Evolutionary conservation across 2,329 filamentous ascomycete genomes (phyloP).

Genomic region (Parascedosporium putredinis): DNA sequence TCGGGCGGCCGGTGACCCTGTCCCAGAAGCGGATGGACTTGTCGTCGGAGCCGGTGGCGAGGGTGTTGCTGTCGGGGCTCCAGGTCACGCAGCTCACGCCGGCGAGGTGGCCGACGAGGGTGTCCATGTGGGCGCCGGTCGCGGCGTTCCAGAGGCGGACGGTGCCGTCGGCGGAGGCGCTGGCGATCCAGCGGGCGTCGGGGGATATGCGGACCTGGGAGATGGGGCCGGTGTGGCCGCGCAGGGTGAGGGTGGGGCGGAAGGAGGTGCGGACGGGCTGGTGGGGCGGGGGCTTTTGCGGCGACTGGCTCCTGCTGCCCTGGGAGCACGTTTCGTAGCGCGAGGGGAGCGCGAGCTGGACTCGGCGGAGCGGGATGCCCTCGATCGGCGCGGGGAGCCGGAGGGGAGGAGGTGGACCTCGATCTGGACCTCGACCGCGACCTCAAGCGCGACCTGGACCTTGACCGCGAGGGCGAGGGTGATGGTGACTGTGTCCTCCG

Average conservation of each 20-base stretch:
- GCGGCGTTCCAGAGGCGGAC: conserved; percentile 82
- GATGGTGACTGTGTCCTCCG: neutral
- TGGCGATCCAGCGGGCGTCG: conserved; percentile 81
- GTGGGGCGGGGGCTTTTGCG: conserved; percentile 22
- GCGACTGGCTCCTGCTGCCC: conserved; percentile 22
- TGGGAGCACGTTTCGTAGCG: conserved; percentile 13
- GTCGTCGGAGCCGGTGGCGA: conserved; percentile 90
- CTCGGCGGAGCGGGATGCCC: conserved; percentile 20
- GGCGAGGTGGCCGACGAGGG: conserved; percentile 84
- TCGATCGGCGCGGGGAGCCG: conserved; percentile 18
- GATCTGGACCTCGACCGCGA: conserved; percentile 14
- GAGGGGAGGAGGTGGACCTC: conserved; percentile 19
- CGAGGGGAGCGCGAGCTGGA: conserved; percentile 28
- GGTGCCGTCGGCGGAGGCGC: conserved; percentile 78
- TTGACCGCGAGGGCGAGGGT: neutral
- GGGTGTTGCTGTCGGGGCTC: conserved; percentile 76
- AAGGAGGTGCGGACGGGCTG: conserved; percentile 56
- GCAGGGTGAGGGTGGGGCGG: conserved; percentile 57
- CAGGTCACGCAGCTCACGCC: conserved; percentile 90
- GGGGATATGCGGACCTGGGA: conserved; percentile 86
- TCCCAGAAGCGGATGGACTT: conserved; percentile 95
- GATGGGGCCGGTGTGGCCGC: conserved; percentile 68
- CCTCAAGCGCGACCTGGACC: conserved; percentile 14
- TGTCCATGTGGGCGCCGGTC: conserved; percentile 73
- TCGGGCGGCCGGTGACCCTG: conserved; percentile 47